Evolutionary conservation across 2,329 filamentous ascomycete species (phyloP).

Genomic region (Apiospora marii): DNA sequence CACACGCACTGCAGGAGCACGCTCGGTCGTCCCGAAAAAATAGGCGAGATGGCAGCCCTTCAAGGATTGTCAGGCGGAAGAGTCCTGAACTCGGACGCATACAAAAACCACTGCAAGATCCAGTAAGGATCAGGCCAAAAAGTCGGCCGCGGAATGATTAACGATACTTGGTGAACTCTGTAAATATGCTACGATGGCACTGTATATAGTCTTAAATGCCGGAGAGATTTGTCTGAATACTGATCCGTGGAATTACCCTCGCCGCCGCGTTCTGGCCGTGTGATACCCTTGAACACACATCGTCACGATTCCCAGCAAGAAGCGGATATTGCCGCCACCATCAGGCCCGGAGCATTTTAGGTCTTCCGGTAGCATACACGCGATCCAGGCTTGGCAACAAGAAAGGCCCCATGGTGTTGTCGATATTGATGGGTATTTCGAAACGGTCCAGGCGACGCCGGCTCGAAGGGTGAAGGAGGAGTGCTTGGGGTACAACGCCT

Average conservation of each 20-base stretch:
- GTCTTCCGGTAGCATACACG: background rate
- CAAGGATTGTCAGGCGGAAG: slow-evolving; percentile 48
- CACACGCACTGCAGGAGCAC: slow-evolving; percentile 35
- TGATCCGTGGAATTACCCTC: background rate
- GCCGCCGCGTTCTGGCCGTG: no score
- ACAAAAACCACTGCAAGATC: slow-evolving; percentile 55
- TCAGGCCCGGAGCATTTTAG: background rate
- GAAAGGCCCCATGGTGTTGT: background rate
- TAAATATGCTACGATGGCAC: slow-evolving; percentile 44
- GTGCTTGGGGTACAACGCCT: background rate
- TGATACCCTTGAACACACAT: background rate
- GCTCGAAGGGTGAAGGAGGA: background rate
- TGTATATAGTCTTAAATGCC: slow-evolving; percentile 38
- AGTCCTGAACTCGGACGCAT: slow-evolving; percentile 58
- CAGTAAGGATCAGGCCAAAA: slow-evolving; percentile 49
- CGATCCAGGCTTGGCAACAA: background rate
- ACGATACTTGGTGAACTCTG: slow-evolving; percentile 39
- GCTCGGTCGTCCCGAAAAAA: slow-evolving; percentile 36
- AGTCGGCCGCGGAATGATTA: slow-evolving; percentile 48
- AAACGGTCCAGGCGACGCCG: background rate
- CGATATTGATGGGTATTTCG: background rate
- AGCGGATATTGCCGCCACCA: background rate
- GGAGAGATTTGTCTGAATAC: background rate
- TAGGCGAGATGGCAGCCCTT: slow-evolving; percentile 45
- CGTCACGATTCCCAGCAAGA: background rate